A percentile compares a stretch with the other conserved stretches of the same genome.
phyloP scores from a whole-genome alignment of 148 eudicot species.

The Spergularia bocconei region DNA sequence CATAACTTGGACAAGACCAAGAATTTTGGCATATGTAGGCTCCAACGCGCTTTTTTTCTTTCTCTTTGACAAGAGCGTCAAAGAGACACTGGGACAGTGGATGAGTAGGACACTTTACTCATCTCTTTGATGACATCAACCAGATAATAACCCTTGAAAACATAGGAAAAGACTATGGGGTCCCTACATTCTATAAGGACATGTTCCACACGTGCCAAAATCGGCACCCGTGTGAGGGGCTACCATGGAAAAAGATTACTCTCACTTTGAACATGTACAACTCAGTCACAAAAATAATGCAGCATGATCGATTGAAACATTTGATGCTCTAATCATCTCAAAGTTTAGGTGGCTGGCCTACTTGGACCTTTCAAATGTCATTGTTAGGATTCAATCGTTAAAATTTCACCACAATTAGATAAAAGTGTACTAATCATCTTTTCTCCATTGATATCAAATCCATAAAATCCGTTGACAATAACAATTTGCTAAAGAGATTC shows the following conservation, averaged over 20 bases:
- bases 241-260: slow-evolving; percentile 11
- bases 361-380: slow-evolving; percentile 18
- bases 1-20: slow-evolving; percentile 19
- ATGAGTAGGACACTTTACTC: slow-evolving; percentile 29
- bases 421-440: slow-evolving; percentile 5
- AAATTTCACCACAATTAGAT: slow-evolving; percentile 15
- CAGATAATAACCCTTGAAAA: neutral
- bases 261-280: slow-evolving; percentile 18
- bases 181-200: slow-evolving; percentile 12
- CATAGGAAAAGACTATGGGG: slow-evolving; percentile 12
- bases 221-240: slow-evolving; percentile 1
- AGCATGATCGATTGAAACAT: neutral
- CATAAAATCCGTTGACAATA: slow-evolving; percentile 4
- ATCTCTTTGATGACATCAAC: slow-evolving; percentile 20
- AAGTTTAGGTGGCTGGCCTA: slow-evolving; percentile 17
- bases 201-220: slow-evolving; percentile 23
- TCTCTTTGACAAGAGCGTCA: slow-evolving; percentile 26
- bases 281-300: slow-evolving; percentile 10
- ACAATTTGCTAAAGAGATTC: neutral
- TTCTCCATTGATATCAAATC: neutral
- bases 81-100: slow-evolving; percentile 18
- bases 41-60: slow-evolving; percentile 23
- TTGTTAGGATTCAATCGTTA: slow-evolving; percentile 28
- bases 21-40: slow-evolving; percentile 25
- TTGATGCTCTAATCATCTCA: slow-evolving; percentile 22